Evolutionary conservation across 495 filamentous ascomycete species (phyloP), one percentile per base, ranked within the genome.

Genomic region (Antarctomyces pellizariae): DNA sequence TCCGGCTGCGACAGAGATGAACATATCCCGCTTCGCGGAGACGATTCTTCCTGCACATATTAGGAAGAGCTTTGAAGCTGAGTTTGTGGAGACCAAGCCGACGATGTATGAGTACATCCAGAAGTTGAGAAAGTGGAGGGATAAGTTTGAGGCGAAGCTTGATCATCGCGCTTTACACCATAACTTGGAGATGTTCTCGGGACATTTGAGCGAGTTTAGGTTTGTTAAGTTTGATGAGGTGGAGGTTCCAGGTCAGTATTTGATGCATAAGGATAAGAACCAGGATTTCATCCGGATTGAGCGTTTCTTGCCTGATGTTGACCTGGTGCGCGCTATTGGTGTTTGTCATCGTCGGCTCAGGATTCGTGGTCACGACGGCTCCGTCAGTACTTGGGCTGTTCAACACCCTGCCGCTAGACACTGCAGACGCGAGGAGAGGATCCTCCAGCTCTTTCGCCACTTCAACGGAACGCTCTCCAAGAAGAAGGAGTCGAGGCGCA

Each of bases 151-250:
- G 42, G 84, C 92, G 50, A 90, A 84, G 51, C 68, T 99, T 25
- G 89, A 99, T 46, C 73, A 79, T n/a, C 65, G 89, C 18, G 46
- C 54, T 16, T 56, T 68, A 9, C 59, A 57, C 31, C 59, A 57
- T 7, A 63, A 76, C 25, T 55, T 99, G 10, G 89, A 95, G 46
- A 54, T 47, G 16, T 86, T 72, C 44, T 89, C 78, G 14, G 74
- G 74, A 12, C 75, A 86, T 38, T 64, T 99, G 24, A 92, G 78
- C 52, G 89, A 95, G 44, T 95, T 95, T 54, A 62, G 77, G 24
- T 95, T 91, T 54, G 70, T 80, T 42, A 93, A 92, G 44, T 92
- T 95, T 36, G 89, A 99, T 45, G 89, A 95, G 35, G 84, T 99
- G 22, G 89, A 99, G 50, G 69, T 99, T 23, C 89, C 89, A 1